A percentile compares a stretch with the other conserved stretches of the same genome.
Conservation (phyloP, 2,329 filamentous ascomycete species). For the Alternaria arbusti region DNA sequence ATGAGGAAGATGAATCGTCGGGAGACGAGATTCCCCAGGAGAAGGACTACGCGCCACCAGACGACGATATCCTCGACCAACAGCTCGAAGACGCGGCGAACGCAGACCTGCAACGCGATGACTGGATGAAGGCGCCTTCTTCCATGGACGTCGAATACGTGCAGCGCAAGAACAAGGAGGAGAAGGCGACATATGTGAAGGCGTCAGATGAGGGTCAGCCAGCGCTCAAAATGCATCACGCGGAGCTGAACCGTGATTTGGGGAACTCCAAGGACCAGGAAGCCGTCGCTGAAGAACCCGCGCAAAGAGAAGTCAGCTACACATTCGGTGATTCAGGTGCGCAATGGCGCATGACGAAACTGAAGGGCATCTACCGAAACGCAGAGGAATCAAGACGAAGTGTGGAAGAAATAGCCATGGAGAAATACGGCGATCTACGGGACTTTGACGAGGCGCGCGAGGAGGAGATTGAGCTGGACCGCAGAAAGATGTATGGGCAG, state of each 20-base stretch:
- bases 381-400: slow-evolving; percentile 75
- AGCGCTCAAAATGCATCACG: slow-evolving; percentile 75
- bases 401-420: slow-evolving; percentile 81
- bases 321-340: slow-evolving; percentile 88
- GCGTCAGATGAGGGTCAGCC: slow-evolving; percentile 63
- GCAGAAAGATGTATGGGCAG: slow-evolving; percentile 80
- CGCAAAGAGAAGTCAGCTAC: slow-evolving; percentile 73
- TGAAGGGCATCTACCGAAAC: slow-evolving; percentile 81
- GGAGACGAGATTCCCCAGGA: slow-evolving; percentile 46
- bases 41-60: slow-evolving; percentile 53
- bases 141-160: slow-evolving; percentile 85
- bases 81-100: slow-evolving; percentile 47
- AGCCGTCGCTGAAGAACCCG: slow-evolving; percentile 52
- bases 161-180: slow-evolving; percentile 62
- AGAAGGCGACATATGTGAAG: slow-evolving; percentile 52
- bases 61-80: slow-evolving; percentile 54
- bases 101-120: slow-evolving; percentile 69
- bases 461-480: slow-evolving; percentile 88
- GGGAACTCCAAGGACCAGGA: slow-evolving; percentile 57
- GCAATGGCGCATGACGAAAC: slow-evolving; percentile 95
- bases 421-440: slow-evolving; percentile 79
- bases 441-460: slow-evolving; percentile 93
- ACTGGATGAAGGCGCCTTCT: slow-evolving; percentile 93
- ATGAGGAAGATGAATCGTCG: slow-evolving; percentile 38
- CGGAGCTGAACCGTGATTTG: slow-evolving; percentile 79